A percentile compares a stretch with the other conserved stretches of the same genome.
Evolutionary conservation across 805 yeast species (phyloP).

Genomic region (Kodamaea neixiangensis): DNA sequence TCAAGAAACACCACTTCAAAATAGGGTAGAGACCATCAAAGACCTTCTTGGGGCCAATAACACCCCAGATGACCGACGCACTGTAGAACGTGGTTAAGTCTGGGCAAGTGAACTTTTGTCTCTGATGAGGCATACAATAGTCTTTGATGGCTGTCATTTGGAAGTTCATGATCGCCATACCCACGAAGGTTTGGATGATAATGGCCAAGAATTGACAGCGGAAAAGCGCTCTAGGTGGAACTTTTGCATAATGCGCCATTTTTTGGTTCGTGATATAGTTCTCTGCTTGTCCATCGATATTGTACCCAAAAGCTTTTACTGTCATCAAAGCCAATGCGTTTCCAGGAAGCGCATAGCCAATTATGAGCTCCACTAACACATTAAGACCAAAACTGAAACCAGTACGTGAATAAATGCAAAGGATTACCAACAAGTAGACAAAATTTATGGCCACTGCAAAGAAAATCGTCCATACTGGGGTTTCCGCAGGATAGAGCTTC

Average conservation of each 20-base stretch:
- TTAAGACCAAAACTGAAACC: conserved; percentile 37
- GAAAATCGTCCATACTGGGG: conserved; percentile 41
- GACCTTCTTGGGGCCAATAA: conserved; percentile 39
- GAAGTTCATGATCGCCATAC: conserved; percentile 25
- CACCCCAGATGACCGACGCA: conserved; percentile 67
- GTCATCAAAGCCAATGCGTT: conserved; percentile 41
- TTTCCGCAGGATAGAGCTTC: conserved; percentile 31
- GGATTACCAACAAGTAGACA: conserved; percentile 34
- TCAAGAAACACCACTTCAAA: conserved; percentile 35
- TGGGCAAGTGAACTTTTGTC: conserved; percentile 33
- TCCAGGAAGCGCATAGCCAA: conserved; percentile 41
- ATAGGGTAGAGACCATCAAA: conserved; percentile 35
- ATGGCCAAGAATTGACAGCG: conserved; percentile 32
- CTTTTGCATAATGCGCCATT: conserved; percentile 62
- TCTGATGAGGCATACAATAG: conserved; percentile 22
- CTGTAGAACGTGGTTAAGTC: conserved; percentile 41
- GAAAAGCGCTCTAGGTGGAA: conserved; percentile 64
- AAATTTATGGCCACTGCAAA: conserved; percentile 35
- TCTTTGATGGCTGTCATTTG: conserved; percentile 18
- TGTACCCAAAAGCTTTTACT: conserved; percentile 60
- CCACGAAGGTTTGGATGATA: conserved; percentile 21
- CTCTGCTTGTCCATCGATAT: conserved; percentile 58
- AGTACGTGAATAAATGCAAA: conserved; percentile 29
- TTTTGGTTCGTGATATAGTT: conserved; percentile 58
- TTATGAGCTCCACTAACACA: conserved; percentile 37